Percentiles rank a stretch among this genome's conserved stretches.
Conservation (phyloP, 495 filamentous ascomycete genomes). For the Penicillium parvum region DNA sequence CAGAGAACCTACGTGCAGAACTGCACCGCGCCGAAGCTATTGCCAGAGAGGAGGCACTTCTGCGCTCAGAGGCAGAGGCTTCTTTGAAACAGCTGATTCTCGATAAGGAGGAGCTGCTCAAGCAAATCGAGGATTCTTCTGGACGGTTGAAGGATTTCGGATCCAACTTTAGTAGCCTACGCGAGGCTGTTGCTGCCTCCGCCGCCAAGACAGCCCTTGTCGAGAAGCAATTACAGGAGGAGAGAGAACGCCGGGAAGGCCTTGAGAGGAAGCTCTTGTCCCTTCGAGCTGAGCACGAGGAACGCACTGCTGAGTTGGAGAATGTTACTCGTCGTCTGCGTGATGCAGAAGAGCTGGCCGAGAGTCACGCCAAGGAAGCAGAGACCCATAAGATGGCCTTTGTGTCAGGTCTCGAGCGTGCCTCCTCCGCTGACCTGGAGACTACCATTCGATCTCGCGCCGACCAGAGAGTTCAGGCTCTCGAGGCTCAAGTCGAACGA, state of each 20-base stretch:
- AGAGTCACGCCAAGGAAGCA: slow-evolving; percentile 82
- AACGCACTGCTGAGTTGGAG: slow-evolving; percentile 75
- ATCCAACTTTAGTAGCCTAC: slow-evolving; percentile 67
- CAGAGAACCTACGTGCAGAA: slow-evolving; percentile 79
- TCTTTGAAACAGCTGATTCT: slow-evolving; percentile 66
- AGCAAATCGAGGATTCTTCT: slow-evolving; percentile 63
- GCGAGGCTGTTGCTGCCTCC: slow-evolving; percentile 74
- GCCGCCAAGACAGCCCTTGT: slow-evolving; percentile 67
- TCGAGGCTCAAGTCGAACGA: slow-evolving; percentile 74
- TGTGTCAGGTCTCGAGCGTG: slow-evolving; percentile 71
- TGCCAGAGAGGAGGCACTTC: slow-evolving; percentile 71
- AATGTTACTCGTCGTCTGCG: slow-evolving; percentile 65
- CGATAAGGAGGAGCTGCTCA: slow-evolving; percentile 76
- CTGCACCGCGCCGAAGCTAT: slow-evolving; percentile 71
- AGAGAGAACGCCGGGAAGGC: slow-evolving; percentile 67
- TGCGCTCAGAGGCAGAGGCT: slow-evolving; percentile 69
- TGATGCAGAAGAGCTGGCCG: slow-evolving; percentile 88
- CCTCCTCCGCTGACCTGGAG: slow-evolving; percentile 40
- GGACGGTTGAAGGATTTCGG: slow-evolving; percentile 64
- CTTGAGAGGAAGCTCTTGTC: slow-evolving; percentile 76
- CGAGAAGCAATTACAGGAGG: slow-evolving; percentile 80
- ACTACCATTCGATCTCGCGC: slow-evolving; percentile 51
- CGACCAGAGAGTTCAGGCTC: slow-evolving; percentile 69
- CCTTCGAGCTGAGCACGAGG: slow-evolving; percentile 80
- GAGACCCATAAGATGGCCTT: slow-evolving; percentile 80